phyloP scores from a whole-genome alignment of 2,329 filamentous ascomycete genomes.

The Cladosporium sphaerospermum region DNA sequence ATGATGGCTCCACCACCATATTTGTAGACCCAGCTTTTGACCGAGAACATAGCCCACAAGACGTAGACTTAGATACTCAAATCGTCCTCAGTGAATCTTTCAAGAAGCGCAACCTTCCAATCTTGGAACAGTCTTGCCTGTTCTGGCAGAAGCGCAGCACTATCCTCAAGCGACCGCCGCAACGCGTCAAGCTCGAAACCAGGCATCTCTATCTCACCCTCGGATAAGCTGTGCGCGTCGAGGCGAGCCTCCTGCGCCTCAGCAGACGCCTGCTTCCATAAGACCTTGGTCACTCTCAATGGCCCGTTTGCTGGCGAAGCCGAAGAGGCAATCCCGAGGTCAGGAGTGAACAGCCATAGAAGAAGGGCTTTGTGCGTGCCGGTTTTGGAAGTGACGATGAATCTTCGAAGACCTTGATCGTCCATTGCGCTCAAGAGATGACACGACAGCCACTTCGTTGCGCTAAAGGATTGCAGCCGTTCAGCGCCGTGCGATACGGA shows the following conservation, averaged over 20 bases:
- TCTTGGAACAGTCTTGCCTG: constrained; percentile 54
- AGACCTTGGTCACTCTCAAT: constrained; percentile 51
- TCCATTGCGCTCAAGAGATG: constrained; percentile 52
- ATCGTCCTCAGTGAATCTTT: constrained; percentile 40
- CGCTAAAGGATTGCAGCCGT: constrained; percentile 15
- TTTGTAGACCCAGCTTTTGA: too few species aligned
- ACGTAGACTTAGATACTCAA: too few species aligned
- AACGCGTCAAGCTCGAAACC: constrained; percentile 34
- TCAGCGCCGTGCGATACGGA: constrained; percentile 16
- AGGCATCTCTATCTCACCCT: constrained; percentile 26
- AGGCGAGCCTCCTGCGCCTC: constrained; percentile 14
- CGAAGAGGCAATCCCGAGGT: constrained; percentile 51
- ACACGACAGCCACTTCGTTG: constrained; percentile 45
- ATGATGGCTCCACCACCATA: too few species aligned
- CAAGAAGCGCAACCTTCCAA: constrained; percentile 63
- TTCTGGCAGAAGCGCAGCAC: constrained; percentile 43
- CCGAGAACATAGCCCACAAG: too few species aligned
- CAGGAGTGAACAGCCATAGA: constrained; percentile 56
- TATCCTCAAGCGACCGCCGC: constrained; percentile 37
- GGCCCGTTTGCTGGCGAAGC: constrained; percentile 28
- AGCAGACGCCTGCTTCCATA: constrained; percentile 35
- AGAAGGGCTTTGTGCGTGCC: constrained; percentile 12
- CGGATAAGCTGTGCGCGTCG: constrained; percentile 15
- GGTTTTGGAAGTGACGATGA: constrained; percentile 48
- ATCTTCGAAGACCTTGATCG: constrained; percentile 49